Conservation (phyloP, 2,329 filamentous ascomycete genomes). For the Talaromyces sp. region DNA sequence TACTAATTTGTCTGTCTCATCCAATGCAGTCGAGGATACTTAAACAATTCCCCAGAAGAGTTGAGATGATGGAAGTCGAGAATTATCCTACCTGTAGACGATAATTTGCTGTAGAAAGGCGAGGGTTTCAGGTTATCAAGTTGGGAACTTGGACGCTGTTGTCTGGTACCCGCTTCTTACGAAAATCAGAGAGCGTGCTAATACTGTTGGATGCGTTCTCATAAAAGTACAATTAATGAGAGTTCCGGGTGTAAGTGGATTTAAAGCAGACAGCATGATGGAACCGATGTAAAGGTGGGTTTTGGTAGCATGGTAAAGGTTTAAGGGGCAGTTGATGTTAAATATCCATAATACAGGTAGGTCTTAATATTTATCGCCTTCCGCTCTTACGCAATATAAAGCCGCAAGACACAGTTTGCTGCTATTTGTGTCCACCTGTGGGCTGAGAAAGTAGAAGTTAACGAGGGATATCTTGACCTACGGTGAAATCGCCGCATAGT, state of each 20-base stretch:
- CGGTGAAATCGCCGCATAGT: conserved; percentile 7
- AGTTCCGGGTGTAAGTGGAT: background rate
- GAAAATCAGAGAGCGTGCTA: background rate
- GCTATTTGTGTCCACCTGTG: conserved; percentile 12
- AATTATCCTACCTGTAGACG: background rate
- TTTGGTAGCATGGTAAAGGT: background rate
- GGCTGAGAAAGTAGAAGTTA: conserved; percentile 14
- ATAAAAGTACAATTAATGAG: background rate
- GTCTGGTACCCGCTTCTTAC: background rate
- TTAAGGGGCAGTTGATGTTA: background rate
- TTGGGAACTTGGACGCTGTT: background rate
- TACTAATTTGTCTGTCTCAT: background rate
- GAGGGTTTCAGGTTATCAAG: background rate
- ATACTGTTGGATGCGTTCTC: background rate
- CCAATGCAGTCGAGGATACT: background rate
- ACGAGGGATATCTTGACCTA: conserved; percentile 7
- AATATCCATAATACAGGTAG: background rate
- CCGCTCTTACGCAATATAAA: background rate
- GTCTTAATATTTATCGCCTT: background rate
- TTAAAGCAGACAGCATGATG: background rate
- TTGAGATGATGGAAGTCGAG: background rate
- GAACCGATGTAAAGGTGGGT: background rate
- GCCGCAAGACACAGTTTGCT: conserved; percentile 2
- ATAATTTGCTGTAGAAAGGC: background rate
- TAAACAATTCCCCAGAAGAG: background rate